Base-by-base conservation (phyloP, 2,329 filamentous ascomycete species). In the Helminthosporium solani region DNA sequence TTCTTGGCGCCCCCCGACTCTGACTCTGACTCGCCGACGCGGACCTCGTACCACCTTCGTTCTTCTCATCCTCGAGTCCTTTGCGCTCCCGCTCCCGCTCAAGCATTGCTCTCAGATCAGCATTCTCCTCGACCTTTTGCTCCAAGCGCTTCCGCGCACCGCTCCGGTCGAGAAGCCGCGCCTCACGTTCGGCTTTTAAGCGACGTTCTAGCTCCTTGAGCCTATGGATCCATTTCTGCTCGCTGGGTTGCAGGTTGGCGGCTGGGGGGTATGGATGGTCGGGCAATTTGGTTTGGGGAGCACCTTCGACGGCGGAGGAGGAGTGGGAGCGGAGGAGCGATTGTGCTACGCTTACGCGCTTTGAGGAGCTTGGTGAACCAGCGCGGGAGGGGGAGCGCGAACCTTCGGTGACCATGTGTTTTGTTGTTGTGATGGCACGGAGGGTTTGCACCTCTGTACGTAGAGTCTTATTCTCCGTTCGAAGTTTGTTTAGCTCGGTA, bases 121-220 rank as follows among this genome's bases (percentile, higher is more conserved):
- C 80, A 63, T 90, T 90, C 73, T 90, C 86, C 43, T 79, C 75
- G 64, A 85, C 81, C n/a, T 86, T 79, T 50, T 90, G 87, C 47
- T 90, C 85, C 0, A 96, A 73, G 42, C 92, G 77, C 73, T 90
- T 87, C 44, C 88, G 77, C 21, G 92, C 92, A 19, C 90, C 90
- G 38, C 81, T 86, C 3, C 94, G 83, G 71, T 99, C 94, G 47
- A 95, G 76, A 42, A 95, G 76, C 35, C 94, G 77, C 1, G 85
- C 90, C 70, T 97, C 94, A 12, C 94, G 77, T 73, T 99, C 94
- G 36, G 88, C 85, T 69, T 96, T 95, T 15, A 99, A 77, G 58
- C 95, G 83, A 55, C 86, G 81, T 75, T 99, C 94, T 57, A 97
- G 75, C 65, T 97, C 91, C 46, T 89, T 84, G 27, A 97, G 77